Percentiles rank a stretch among this genome's conserved stretches.
Conservation (phyloP, 345 rosid genomes). For the Eucalyptus sp. region DNA sequence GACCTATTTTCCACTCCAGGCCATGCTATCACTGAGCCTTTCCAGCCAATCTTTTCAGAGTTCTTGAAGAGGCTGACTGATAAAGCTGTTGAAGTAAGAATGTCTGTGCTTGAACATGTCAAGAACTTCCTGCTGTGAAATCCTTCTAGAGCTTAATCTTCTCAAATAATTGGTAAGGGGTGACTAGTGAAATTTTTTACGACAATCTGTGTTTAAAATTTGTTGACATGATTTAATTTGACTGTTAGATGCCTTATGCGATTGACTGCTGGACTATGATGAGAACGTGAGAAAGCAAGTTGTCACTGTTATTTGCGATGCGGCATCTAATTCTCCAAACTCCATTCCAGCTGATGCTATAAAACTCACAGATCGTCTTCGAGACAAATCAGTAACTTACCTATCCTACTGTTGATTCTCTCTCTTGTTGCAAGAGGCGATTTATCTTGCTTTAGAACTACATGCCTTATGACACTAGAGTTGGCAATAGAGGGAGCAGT, state of each 20-base stretch:
- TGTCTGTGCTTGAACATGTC: constrained; percentile 79
- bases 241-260: constrained; percentile 78
- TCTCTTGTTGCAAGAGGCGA: too few relatives aligned
- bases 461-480: background rate
- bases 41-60: constrained; percentile 79
- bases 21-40: constrained; percentile 42
- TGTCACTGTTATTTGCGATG: constrained; percentile 83
- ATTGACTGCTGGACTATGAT: constrained; percentile 91
- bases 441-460: background rate
- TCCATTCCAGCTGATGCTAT: constrained; percentile 62
- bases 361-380: constrained; percentile 81
- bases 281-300: constrained; percentile 94
- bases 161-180: constrained; percentile 57
- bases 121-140: constrained; percentile 67
- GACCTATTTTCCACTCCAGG: constrained; percentile 76
- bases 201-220: background rate
- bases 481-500: background rate
- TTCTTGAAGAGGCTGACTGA: constrained; percentile 90
- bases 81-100: constrained; percentile 73
- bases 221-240: constrained; percentile 1
- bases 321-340: constrained; percentile 49
- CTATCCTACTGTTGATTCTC: background rate
- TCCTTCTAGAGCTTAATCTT: constrained; percentile 60
- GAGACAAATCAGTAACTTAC: constrained; percentile 83
- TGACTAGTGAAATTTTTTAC: background rate